Conservation (phyloP, 2,329 filamentous ascomycete genomes). For the Aureobasidium sp. region DNA sequence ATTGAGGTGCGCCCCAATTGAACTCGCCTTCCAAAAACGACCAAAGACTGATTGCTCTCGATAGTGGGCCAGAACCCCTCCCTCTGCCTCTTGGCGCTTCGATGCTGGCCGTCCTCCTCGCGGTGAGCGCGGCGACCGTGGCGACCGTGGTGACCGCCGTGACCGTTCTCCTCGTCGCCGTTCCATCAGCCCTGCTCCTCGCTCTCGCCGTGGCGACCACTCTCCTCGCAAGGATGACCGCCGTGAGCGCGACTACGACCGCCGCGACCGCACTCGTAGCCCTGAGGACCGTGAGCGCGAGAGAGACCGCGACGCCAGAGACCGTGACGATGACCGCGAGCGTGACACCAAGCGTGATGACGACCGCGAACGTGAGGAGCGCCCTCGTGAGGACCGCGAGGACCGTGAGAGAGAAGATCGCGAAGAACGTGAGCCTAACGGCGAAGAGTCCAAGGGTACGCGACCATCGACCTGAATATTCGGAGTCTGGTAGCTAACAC, state of each 20-base stretch:
- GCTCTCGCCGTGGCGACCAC: constrained; percentile 62
- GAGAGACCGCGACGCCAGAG: constrained; percentile 48
- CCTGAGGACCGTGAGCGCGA: constrained; percentile 62
- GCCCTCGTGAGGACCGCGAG: constrained; percentile 35
- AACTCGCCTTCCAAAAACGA: neutral
- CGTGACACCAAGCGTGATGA: constrained; percentile 66
- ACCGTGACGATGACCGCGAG: constrained; percentile 44
- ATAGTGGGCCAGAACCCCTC: constrained; percentile 98
- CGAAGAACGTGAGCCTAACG: constrained; percentile 44
- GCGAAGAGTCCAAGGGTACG: constrained; percentile 83
- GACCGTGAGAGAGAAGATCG: constrained; percentile 41
- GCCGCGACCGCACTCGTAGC: constrained; percentile 64
- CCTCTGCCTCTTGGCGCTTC: constrained; percentile 96
- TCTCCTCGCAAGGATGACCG: constrained; percentile 59
- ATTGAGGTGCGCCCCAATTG: constrained; percentile 67
- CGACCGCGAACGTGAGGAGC: constrained; percentile 49
- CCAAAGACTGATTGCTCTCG: neutral
- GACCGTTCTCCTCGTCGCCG: constrained; percentile 54
- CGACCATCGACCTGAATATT: constrained; percentile 15
- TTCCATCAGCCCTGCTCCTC: constrained; percentile 64
- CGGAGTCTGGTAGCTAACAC: constrained; percentile 25
- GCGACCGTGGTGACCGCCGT: constrained; percentile 29
- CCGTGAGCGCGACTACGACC: constrained; percentile 63
- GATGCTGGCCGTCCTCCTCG: constrained; percentile 57
- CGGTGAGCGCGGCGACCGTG: constrained; percentile 5